Evolutionary conservation across 495 filamentous ascomycete species (phyloP), one percentile per base, ranked within the genome.

Genomic region (Rusavskia elegans): DNA sequence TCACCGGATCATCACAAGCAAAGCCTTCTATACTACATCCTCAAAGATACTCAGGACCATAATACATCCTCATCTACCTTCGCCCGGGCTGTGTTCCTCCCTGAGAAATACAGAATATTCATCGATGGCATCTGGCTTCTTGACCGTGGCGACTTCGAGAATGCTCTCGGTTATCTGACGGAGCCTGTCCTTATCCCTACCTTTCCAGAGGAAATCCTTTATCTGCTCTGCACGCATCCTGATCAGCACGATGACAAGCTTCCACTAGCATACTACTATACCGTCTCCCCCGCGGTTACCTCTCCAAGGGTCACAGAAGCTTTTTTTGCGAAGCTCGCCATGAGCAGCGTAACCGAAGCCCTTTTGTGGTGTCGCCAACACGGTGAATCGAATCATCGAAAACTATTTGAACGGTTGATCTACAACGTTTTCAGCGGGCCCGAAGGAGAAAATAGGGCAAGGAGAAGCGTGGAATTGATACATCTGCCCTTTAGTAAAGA

Each of bases 91-190:
- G 80, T 77, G 19, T 76, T 80, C 55, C 64, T 81, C 16, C 84
- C 85, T 0, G 64, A 73, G 20, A 82, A 80, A 54, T 89, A 87
- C 61, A 77, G 76, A 56, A 77, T 84, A 27, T 82, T 85, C 52
- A 85, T 89, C 63, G 80, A 82, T 53, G 85, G 85, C 3, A 66
- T 92, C n/a, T 89, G 85, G 84, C 72, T 82, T 49, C 69, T 92
- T 68, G 86, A 92, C 63, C 72, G 74, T 42, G 65, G 77, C 23
- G 73, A 86, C 45, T 87, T 85, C 64, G 72, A 75, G 77, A 71
- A 74, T 51, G 85, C 85, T 5, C 66, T 88, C 20, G 76, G 85
- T 54, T 77, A 81, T 55, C 75, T 92, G 17, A 79, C 83, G 9
- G 79, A 88, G 54, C 85, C 86, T 2, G 81, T 82, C 5, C 71